Evolutionary conservation across 441 rosid genomes (phyloP), one percentile per base, ranked within the genome.

Genomic region (Flueggea neowawraea): DNA sequence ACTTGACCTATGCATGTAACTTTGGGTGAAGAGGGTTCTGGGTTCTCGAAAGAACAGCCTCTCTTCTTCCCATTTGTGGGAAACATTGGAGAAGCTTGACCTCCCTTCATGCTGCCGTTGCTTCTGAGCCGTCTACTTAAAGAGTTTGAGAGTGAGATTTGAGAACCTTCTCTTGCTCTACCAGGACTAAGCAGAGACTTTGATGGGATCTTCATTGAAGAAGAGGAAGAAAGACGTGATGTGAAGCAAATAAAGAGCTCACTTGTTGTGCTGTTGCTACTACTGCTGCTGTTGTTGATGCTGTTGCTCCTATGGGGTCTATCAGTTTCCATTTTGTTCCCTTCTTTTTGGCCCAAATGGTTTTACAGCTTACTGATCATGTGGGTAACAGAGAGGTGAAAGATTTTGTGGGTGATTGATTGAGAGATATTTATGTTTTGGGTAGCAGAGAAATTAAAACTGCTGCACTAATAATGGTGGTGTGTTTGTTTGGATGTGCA

Each of bases 1-100:
- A 93, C 98, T 56, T 90, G 98, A 14, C 98, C 96, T 17, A 92
- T 90, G 59, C 98, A 92, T 50, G 98, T 90, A 28, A 92, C 98
- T 68, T 93, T 90, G 0, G 98, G 98, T 16, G 98, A 90, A 66
- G 96, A 80, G 0, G 97, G 97, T 69, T 90, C 96, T 0, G 94
- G 89, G 74, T 71, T 89, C 3, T 75, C 91, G 62, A 83, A 87
- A 52, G 74, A 74, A 49, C 84, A 66, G 16, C 86, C 89, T 8
- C 88, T 78, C 64, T 84, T 90, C 59, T 85, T 84, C 36, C 77
- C 79, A 4, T 73, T 57, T 5, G 65, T 15, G 0, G 89, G 84
- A 32, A 93, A 93, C 96, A 93, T 90, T 0, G 97, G 98, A 0
- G 97, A 90, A 64, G 94, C 87, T 10, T 80, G 77, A 12, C 89